These are phyloP conservation scores for Leccinum subrobustum DNA, from an alignment of 1,284 basidiomycete genomes.

Conservation along the genomic window DNA sequence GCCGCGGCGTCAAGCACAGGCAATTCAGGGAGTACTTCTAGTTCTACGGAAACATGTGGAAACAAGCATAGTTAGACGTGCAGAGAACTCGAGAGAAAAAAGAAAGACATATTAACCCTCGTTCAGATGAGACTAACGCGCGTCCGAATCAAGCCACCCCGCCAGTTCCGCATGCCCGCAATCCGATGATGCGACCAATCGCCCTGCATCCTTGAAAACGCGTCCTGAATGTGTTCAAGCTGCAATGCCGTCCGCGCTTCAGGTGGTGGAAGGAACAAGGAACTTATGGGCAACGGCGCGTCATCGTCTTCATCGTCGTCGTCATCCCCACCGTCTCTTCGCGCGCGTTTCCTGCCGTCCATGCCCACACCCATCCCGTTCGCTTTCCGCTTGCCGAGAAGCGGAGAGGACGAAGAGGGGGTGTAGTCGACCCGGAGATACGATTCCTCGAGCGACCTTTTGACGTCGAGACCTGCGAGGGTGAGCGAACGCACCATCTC, in stretches of 20 bases:
- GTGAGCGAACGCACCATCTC: too few relatives aligned
- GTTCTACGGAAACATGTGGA: neutral
- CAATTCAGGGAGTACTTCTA: neutral
- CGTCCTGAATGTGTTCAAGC: slow-evolving; percentile 86
- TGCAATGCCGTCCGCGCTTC: slow-evolving; percentile 75
- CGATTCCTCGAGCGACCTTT: too few relatives aligned
- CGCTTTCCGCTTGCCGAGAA: too few relatives aligned
- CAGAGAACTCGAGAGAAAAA: neutral
- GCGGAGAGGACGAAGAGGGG: too few relatives aligned
- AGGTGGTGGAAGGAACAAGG: slow-evolving; percentile 76
- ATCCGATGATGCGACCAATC: slow-evolving; percentile 78
- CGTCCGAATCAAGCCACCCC: slow-evolving; percentile 78
- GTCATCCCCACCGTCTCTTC: slow-evolving; percentile 48
- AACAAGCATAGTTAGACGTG: too few relatives aligned
- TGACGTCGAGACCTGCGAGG: too few relatives aligned
- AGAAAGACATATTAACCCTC: too few relatives aligned
- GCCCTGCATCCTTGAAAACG: slow-evolving; percentile 84
- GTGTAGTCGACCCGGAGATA: too few relatives aligned
- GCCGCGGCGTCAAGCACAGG: neutral
- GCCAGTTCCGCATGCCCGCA: slow-evolving; percentile 85
- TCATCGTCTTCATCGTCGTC: slow-evolving; percentile 60
- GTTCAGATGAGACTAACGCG: slow-evolving; percentile 74
- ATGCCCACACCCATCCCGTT: slow-evolving; percentile 27
- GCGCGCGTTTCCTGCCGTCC: slow-evolving; percentile 54
- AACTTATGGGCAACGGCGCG: slow-evolving; percentile 59